Percentiles rank a stretch among this genome's conserved stretches.
Evolutionary conservation across 73 alveolate species (phyloP).

Genomic region (Stentor coeruleus): DNA sequence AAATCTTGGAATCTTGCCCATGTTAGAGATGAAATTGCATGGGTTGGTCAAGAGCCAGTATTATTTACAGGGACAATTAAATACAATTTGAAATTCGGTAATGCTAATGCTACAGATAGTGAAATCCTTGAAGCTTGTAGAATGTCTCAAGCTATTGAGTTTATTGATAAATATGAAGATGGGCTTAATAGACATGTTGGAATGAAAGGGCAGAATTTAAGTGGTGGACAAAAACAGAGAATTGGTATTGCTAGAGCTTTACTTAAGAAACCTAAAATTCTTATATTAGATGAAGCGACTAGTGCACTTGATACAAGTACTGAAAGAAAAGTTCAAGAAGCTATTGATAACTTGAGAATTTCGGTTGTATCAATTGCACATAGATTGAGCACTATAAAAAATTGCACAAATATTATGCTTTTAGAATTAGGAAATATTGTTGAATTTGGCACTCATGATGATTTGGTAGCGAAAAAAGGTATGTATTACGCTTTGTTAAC

Average conservation of each 20-base stretch:
- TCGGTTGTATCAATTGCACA: constrained; percentile 76
- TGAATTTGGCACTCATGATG: constrained; percentile 67
- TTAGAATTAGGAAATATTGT: constrained; percentile 61
- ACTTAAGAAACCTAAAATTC: constrained; percentile 76
- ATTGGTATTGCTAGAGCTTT: constrained; percentile 91
- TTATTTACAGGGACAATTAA: constrained; percentile 84
- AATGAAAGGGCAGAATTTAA: constrained; percentile 69
- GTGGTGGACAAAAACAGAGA: constrained; percentile 94
- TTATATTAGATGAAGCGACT: constrained; percentile 95
- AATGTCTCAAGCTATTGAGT: constrained; percentile 63
- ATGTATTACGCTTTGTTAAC: constrained; percentile 35
- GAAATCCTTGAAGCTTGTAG: constrained; percentile 48
- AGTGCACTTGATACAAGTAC: constrained; percentile 86
- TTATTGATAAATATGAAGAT: constrained; percentile 64
- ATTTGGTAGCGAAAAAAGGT: constrained; percentile 33
- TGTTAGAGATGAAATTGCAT: constrained; percentile 50
- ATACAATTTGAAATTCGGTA: constrained; percentile 73
- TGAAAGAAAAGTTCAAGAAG: constrained; percentile 74
- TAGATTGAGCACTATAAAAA: constrained; percentile 65
- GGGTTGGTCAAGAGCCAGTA: constrained; percentile 90
- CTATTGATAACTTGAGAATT: constrained; percentile 49
- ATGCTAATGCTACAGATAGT: constrained; percentile 60
- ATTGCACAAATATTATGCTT: constrained; percentile 66
- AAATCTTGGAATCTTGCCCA: constrained; percentile 49
- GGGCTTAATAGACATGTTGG: constrained; percentile 81